These are phyloP conservation scores for Cicer arietinum DNA, from an alignment of 306 rosid species.

Conservation along the genomic window DNA sequence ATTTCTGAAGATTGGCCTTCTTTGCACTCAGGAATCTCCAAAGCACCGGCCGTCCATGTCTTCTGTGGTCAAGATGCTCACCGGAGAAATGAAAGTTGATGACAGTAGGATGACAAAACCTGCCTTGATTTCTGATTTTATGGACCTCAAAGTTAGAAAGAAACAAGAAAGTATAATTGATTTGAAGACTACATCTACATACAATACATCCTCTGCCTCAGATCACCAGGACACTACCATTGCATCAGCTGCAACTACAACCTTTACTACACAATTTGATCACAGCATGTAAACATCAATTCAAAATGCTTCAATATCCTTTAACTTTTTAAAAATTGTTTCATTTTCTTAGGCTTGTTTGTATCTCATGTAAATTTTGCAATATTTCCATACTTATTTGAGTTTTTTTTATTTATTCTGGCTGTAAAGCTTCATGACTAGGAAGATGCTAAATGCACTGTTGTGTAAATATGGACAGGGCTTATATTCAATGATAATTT, in stretches of 20 bases:
- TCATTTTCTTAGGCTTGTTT: constrained; percentile 39
- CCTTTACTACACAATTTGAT: constrained; percentile 51
- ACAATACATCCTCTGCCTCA: constrained; percentile 53
- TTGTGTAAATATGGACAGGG: constrained; percentile 45
- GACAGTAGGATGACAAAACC: constrained; percentile 71
- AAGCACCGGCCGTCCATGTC: constrained; percentile 92
- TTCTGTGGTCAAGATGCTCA: constrained; percentile 87
- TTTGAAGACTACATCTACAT: constrained; percentile 34
- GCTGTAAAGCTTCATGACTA: constrained; percentile 6
- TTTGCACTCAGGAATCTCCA: constrained; percentile 90
- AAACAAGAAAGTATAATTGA: constrained; percentile 41
- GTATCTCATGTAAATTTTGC: constrained; percentile 48
- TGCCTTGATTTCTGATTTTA: constrained; percentile 82
- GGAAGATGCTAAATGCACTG: constrained; percentile 35
- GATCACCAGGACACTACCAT: constrained; percentile 54
- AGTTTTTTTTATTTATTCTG: neutral
- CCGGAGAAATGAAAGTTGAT: constrained; percentile 56
- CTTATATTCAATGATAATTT: constrained; percentile 35
- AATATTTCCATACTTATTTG: neutral
- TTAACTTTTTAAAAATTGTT: constrained; percentile 10
- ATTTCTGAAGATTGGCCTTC: constrained; percentile 80
- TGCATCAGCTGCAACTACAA: constrained; percentile 50
- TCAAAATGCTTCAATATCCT: constrained; percentile 1
- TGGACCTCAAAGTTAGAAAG: constrained; percentile 72
- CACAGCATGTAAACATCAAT: constrained; percentile 48